A percentile compares a stretch with the other conserved stretches of the same genome.
Evolutionary conservation across 2,329 filamentous ascomycete genomes (phyloP).

Genomic region (Tothia fuscella): DNA sequence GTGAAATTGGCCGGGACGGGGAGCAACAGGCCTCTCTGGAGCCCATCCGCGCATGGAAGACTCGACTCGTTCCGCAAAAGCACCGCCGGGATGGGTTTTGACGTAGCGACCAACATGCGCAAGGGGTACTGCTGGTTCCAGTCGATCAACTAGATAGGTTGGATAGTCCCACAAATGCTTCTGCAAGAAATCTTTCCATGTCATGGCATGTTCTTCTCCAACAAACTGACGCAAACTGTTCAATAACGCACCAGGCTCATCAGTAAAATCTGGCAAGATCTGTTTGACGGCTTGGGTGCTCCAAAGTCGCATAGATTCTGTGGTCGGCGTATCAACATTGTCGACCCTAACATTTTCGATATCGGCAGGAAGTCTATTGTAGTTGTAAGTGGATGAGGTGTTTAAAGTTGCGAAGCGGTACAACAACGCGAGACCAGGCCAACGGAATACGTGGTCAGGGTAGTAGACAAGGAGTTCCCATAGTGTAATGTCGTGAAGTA

Average conservation of each 20-base stretch:
- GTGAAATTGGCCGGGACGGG: too few species aligned
- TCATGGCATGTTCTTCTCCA: not conserved
- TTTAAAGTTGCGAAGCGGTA: not conserved
- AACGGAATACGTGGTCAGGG: conserved; percentile 6
- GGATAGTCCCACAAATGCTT: not conserved
- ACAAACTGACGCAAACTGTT: not conserved
- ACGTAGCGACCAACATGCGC: not conserved
- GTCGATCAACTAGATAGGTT: not conserved
- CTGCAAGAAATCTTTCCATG: not conserved
- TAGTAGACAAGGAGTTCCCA: conserved; percentile 5
- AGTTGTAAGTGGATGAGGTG: not conserved
- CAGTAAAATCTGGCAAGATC: not conserved
- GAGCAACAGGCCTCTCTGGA: too few species aligned
- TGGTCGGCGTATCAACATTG: not conserved
- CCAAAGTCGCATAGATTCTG: not conserved
- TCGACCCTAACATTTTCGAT: not conserved
- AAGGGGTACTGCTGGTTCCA: not conserved
- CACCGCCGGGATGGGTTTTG: not conserved
- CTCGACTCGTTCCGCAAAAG: too few species aligned
- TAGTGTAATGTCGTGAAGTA: not conserved
- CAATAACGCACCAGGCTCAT: not conserved
- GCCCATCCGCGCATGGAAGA: too few species aligned
- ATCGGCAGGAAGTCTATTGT: too few species aligned
- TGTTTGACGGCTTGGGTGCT: not conserved
- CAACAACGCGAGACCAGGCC: conserved; percentile 5